Conservation (phyloP, 352 stramenopile genomes). For the Pseudoperonospora humuli region DNA sequence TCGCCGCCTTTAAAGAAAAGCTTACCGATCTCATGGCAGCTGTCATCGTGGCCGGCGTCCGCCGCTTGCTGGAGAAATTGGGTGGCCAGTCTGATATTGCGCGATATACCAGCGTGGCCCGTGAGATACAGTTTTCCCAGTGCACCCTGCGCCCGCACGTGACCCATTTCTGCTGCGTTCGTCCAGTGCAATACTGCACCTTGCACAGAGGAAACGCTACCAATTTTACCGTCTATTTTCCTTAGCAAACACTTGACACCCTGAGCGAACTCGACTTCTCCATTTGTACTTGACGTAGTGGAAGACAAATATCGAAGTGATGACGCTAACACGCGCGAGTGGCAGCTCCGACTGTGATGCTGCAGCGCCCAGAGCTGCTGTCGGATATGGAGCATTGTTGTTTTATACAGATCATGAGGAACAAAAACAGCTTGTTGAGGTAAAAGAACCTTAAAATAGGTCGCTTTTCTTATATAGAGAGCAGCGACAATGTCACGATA, state of each 20-base stretch:
- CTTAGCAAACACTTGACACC: constrained; percentile 54
- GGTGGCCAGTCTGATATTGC: constrained; percentile 37
- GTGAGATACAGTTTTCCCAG: constrained; percentile 65
- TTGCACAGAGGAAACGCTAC: constrained; percentile 33
- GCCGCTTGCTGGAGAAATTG: constrained; percentile 59
- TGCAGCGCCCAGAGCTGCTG: constrained; percentile 11
- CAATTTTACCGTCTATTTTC: constrained; percentile 25
- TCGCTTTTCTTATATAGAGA: too few species aligned
- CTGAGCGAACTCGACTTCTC: constrained; percentile 48
- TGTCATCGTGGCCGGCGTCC: constrained; percentile 55
- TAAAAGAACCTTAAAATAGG: too few species aligned
- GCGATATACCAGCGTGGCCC: constrained; percentile 39
- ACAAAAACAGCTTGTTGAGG: too few species aligned
- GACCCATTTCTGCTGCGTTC: constrained; percentile 58
- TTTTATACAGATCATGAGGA: too few species aligned
- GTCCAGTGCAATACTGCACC: constrained; percentile 70
- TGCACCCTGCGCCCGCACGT: constrained; percentile 61
- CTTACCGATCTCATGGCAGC: constrained; percentile 70
- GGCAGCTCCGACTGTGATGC: constrained; percentile 6
- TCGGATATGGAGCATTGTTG: constrained; percentile 9
- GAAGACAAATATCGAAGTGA: constrained; percentile 4
- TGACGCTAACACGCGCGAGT: neutral
- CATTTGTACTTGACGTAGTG: constrained; percentile 5
- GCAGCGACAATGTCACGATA: too few species aligned
- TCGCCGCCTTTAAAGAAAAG: constrained; percentile 53